These are phyloP conservation scores for Phoma herbarum DNA, from an alignment of 2,329 filamentous ascomycete genomes.

Conservation along the genomic window DNA sequence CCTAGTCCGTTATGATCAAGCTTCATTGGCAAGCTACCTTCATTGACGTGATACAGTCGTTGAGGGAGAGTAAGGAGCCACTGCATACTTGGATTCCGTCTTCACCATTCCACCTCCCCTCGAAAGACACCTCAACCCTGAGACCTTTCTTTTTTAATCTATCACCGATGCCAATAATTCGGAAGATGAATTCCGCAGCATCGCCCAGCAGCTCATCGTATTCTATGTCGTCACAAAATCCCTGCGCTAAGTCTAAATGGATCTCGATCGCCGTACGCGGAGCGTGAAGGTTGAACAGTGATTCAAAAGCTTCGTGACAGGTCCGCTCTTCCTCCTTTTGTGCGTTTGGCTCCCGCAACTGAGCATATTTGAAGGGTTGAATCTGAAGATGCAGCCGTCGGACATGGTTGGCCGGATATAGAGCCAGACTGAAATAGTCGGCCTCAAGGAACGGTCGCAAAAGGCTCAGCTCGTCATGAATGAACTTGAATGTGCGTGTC, in stretches of 20 bases:
- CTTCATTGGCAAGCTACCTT: not conserved
- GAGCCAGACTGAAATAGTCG: slow-evolving; percentile 22
- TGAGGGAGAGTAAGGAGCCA: not conserved
- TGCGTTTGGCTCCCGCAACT: not conserved
- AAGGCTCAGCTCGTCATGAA: slow-evolving; percentile 26
- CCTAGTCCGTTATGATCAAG: not conserved
- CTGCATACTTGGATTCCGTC: not conserved
- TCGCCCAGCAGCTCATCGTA: not conserved
- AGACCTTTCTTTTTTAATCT: not conserved
- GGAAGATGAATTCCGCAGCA: slow-evolving; percentile 2
- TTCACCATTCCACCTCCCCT: not conserved
- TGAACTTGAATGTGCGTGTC: slow-evolving; percentile 32
- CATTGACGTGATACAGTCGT: not conserved
- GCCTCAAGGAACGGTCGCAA: slow-evolving; percentile 25
- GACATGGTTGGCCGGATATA: slow-evolving; percentile 23
- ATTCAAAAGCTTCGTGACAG: not conserved
- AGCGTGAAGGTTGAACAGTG: not conserved
- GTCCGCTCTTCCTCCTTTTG: not conserved
- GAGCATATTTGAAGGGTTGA: slow-evolving; percentile 21
- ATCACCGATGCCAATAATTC: not conserved
- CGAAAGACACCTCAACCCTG: not conserved
- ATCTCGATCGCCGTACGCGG: not conserved
- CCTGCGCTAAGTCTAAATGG: slow-evolving; percentile 6
- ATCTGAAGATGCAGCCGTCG: slow-evolving; percentile 27
- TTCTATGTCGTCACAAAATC: not conserved